These are phyloP conservation scores for Microbotryum scabiosae DNA, from an alignment of 1,284 basidiomycete genomes.

Conservation along the genomic window DNA sequence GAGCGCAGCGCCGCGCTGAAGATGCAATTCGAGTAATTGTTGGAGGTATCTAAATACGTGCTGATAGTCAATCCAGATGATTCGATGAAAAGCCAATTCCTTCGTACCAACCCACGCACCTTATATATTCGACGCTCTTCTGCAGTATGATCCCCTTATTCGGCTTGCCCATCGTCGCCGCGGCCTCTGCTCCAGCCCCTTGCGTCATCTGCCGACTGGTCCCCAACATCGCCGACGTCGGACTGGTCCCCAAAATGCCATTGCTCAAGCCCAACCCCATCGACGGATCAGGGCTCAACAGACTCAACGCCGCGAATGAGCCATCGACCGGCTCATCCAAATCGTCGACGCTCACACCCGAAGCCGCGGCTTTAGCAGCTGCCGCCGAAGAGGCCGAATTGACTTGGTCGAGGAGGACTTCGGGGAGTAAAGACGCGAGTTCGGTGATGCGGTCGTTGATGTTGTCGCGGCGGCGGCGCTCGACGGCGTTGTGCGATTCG, in stretches of 20 bases:
- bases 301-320: constrained; percentile 6
- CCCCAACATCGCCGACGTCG: neutral
- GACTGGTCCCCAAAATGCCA: constrained; percentile 7
- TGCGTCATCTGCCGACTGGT: neutral
- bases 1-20: constrained; percentile 62
- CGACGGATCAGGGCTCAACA: constrained; percentile 10
- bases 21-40: constrained; percentile 68
- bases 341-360: constrained; percentile 1
- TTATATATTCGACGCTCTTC: constrained; percentile 81
- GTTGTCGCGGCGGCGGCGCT: constrained; percentile 74
- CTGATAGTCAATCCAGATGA: neutral
- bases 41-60: constrained; percentile 56
- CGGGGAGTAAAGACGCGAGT: constrained; percentile 76
- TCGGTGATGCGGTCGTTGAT: constrained; percentile 91
- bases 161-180: constrained; percentile 51
- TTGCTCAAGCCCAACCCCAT: neutral
- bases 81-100: neutral
- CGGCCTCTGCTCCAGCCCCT: neutral
- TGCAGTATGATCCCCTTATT: constrained; percentile 83
- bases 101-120: constrained; percentile 42
- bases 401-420: constrained; percentile 42
- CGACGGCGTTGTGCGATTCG: constrained; percentile 85
- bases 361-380: neutral
- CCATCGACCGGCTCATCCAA: neutral
- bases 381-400: neutral